Percentiles rank a stretch among this genome's conserved stretches.
Evolutionary conservation across 139 green algal genomes (phyloP).

Genomic region (Pseudopediastrum boryanum): DNA sequence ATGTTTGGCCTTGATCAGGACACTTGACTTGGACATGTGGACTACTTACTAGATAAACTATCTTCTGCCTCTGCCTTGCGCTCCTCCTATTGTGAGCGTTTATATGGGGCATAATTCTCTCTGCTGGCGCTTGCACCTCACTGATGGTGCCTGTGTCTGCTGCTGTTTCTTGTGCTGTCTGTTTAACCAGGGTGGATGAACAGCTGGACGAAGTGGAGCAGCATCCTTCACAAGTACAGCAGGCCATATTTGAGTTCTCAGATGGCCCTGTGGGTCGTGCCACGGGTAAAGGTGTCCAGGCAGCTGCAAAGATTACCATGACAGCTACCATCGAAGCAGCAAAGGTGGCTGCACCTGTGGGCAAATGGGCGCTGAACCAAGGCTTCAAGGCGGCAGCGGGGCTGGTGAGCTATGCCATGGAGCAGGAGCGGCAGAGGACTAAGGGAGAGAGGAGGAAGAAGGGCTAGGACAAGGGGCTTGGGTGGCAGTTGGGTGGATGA

Average conservation of each 20-base stretch:
- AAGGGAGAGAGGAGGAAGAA: constrained; percentile 1
- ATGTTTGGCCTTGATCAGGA: no score
- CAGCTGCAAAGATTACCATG: constrained; percentile 39
- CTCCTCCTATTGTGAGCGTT: neutral
- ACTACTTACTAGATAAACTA: neutral
- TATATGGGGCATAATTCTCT: no score
- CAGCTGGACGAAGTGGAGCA: constrained; percentile 34
- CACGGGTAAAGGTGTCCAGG: constrained; percentile 36
- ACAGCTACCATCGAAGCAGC: constrained; percentile 28
- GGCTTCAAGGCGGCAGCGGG: constrained; percentile 40
- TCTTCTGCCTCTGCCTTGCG: neutral
- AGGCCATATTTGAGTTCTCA: constrained; percentile 26
- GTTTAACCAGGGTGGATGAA: constrained; percentile 28
- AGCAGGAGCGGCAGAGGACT: constrained; percentile 11
- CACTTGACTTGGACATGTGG: no score
- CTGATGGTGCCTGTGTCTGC: neutral
- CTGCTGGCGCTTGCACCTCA: neutral
- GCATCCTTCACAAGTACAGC: constrained; percentile 25
- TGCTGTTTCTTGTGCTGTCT: neutral
- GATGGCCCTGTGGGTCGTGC: constrained; percentile 37
- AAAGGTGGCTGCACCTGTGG: constrained; percentile 39
- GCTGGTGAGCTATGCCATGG: constrained; percentile 16
- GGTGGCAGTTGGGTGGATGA: neutral
- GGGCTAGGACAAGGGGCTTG: neutral
- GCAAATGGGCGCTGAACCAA: constrained; percentile 38